A percentile compares a stretch with the other conserved stretches of the same genome.
phyloP scores from a whole-genome alignment of 352 stramenopile genomes.

The Globisporangium cederbergense region DNA sequence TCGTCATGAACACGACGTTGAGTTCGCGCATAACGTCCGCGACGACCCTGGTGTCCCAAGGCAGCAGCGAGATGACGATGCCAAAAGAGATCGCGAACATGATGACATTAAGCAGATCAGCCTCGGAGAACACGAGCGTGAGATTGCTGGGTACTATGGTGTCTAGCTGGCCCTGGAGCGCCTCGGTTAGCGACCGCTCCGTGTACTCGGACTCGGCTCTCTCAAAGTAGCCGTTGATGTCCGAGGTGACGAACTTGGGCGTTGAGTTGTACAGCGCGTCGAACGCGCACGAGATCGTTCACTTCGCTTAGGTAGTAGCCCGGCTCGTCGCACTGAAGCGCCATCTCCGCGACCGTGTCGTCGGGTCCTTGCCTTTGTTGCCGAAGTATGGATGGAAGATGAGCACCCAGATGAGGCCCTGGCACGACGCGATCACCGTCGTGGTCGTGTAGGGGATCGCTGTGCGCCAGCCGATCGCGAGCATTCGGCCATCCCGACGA shows the following conservation, averaged over 20 bases:
- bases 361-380: conserved; percentile 6
- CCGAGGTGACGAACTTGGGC: too few relatives aligned
- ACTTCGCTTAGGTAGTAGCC: conserved; percentile 24
- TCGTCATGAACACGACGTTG: conserved; percentile 37
- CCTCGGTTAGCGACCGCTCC: conserved; percentile 23
- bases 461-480: conserved; percentile 21
- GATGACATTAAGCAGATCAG: conserved; percentile 37
- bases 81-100: conserved; percentile 41
- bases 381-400: conserved; percentile 28
- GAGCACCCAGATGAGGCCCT: conserved; percentile 25
- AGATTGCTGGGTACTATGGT: conserved; percentile 39
- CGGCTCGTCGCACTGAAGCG: background rate
- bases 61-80: conserved; percentile 19
- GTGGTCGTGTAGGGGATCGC: conserved; percentile 31
- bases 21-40: conserved; percentile 33
- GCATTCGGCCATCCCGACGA: conserved; percentile 41
- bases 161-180: conserved; percentile 27
- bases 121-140: conserved; percentile 31
- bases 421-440: too few relatives aligned
- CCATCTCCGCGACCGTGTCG: background rate
- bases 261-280: too few relatives aligned
- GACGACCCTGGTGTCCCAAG: conserved; percentile 14
- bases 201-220: too few relatives aligned
- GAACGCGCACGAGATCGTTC: background rate
- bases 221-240: too few relatives aligned